Base-by-base conservation (phyloP, 495 filamentous ascomycete genomes). In the Staphylotrichum longicolle region DNA sequence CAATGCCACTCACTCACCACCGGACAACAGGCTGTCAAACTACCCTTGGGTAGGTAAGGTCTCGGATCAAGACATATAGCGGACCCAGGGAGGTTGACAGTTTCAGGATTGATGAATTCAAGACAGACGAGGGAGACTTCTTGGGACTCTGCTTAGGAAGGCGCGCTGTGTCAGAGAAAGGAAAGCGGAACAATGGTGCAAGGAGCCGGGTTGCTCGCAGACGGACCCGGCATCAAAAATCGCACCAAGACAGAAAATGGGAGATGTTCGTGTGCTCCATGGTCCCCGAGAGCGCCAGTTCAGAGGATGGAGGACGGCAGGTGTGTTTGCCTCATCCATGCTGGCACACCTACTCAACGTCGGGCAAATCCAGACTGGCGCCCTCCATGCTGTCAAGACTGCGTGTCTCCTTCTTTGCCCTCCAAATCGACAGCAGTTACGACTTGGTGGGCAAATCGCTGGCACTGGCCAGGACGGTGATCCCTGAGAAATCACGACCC, bases 101-200 rank as follows among this genome's bases (percentile, higher is more conserved):
- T 41, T 58, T 8, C 34, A 49, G 4, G n/a, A 27, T 40, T 40
- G 45, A 58, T 58, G 56, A 49, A 15, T 58, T 58, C 45, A 41
- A 58, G 46, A 39, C 45, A 48, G 35, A 41, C 10, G 44, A 41
- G 9, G 11, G 32, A 20, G n/a, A 47, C 1, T 37, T 6, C 3
- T n/a, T 32, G 27, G 52, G 52, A 30, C 37, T n/a, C 15, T 42
- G 11, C 12, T 15, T 50, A 34, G 8, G 0, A 34, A 50, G 4
- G 32, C 30, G 47, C 30, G 4, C 20, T 27, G 20, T 27, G 1
- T 27, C 27, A 32, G 48, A 50, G 11, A 12, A n/a, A 33, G 48
- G 11, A 39, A 10, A 39, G 47, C 27, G n/a, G 6, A 20, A 27
- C 20, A 27, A 27, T 27, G 20, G 20, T 27, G 20, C 20, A 27